Percentiles rank a stretch among this genome's conserved stretches.
phyloP scores from a whole-genome alignment of 192 early-diverging fungal species.

The Coemansia sp. region DNA sequence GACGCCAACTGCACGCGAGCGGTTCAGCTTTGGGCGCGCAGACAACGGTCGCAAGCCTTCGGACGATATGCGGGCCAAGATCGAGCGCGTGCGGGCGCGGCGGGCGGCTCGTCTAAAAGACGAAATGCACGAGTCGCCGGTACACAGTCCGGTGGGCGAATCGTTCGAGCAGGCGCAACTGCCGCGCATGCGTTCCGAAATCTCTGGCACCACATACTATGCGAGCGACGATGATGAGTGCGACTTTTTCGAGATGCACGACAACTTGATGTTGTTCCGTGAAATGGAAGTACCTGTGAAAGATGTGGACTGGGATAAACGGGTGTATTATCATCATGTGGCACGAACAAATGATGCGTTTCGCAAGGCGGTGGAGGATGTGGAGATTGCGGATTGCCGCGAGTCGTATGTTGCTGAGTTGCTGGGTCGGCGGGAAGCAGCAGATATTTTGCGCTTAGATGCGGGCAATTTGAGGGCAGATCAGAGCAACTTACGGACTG shows the following conservation, averaged over 20 bases:
- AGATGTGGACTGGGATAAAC: constrained; percentile 50
- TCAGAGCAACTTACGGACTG: too few relatives aligned
- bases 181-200: constrained; percentile 9
- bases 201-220: constrained; percentile 13
- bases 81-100: constrained; percentile 27
- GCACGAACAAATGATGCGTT: constrained; percentile 19
- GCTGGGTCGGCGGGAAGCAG: constrained; percentile 14
- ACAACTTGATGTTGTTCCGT: constrained; percentile 32
- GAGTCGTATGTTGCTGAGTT: constrained; percentile 27
- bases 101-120: constrained; percentile 23
- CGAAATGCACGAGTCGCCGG: neutral
- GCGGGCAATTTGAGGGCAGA: neutral
- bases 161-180: neutral
- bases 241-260: constrained; percentile 33
- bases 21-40: neutral
- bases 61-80: constrained; percentile 14
- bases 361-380: constrained; percentile 17
- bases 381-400: constrained; percentile 29
- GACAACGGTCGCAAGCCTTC: neutral
- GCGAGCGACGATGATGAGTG: constrained; percentile 1
- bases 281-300: constrained; percentile 31
- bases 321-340: constrained; percentile 43
- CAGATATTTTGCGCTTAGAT: neutral
- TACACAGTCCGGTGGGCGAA: too few relatives aligned
- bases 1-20: neutral